Conservation (phyloP, 768 basidiomycete genomes). For the Auricularia sp. region DNA sequence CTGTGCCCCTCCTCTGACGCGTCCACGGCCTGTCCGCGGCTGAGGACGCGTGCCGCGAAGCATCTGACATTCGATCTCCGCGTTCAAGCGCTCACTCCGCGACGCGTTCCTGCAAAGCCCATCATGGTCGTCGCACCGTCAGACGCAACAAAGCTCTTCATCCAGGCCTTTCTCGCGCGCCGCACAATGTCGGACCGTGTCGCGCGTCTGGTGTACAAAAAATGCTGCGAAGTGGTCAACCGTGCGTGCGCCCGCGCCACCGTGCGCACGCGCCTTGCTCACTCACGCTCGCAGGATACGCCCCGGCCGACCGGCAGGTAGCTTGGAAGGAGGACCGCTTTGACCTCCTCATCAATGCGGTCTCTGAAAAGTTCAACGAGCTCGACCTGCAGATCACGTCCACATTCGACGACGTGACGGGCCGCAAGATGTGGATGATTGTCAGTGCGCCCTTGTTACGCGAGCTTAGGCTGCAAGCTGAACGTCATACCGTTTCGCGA, state of each 20-base stretch:
- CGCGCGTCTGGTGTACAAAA: conserved; percentile 56
- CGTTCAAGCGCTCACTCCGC: no score
- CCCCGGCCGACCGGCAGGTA: neutral
- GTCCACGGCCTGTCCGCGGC: no score
- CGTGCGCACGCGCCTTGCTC: neutral
- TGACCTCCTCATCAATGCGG: conserved; percentile 45
- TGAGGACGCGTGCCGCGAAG: no score
- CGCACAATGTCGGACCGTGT: conserved; percentile 55
- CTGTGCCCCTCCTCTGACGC: no score
- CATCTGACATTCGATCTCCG: no score
- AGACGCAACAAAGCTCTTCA: conserved; percentile 37
- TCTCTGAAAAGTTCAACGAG: conserved; percentile 57
- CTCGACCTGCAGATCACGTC: conserved; percentile 66
- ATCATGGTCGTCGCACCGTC: neutral
- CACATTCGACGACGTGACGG: conserved; percentile 52
- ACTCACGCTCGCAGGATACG: neutral
- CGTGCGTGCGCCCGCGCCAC: conserved; percentile 31
- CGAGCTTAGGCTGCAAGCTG: neutral
- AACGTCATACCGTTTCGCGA: no score
- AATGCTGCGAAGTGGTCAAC: conserved; percentile 57
- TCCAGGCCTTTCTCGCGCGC: conserved; percentile 70
- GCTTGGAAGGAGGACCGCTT: conserved; percentile 33
- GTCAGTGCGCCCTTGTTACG: neutral
- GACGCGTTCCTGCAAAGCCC: neutral
- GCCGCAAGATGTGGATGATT: conserved; percentile 42